Evolutionary conservation across 129 eudicot genomes (phyloP), one percentile per base, ranked within the genome.

Genomic region (Arctium lappa): DNA sequence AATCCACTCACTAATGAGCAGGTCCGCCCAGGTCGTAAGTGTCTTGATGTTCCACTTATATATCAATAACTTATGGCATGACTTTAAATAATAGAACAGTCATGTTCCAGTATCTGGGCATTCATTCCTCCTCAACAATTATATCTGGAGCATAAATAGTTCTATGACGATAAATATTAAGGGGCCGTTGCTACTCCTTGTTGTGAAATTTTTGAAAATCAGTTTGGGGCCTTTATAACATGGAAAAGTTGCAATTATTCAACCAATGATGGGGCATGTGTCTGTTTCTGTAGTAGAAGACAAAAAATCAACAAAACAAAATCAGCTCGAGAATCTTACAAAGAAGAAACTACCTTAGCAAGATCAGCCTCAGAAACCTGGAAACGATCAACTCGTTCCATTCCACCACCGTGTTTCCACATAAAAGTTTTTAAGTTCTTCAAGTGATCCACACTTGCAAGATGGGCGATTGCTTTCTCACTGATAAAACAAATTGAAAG

Each of bases 391-490:
- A 90, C 66, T 30, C 83, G 86, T 71, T 91, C 90, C 97, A 88
- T 92, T 42, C 83, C 91, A 77, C 94, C 99, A 66, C 99, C 99
- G 30, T 95, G 79, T 62, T 90, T 95, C 99, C 99, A 95, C 85
- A 95, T 68, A 60, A 95, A 95, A 71, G 86, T 78, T 90, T 95
- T 93, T 30, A 91, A 75, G 81, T 87, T 89, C 84, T 86, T 91
- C 88, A 92, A 66, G 83, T 95, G 99, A 72, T 87, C 94, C 15
- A 22, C 87, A 81, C 97, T 91, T 32, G 97, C 94, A 79, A 95
- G 89, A 89, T 95, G 97, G 60, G 69, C 74, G 53, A 95, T 91
- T 1, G 87, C 97, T 77, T 91, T 93, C 38, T 82, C 94, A 86
- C 99, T 95, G 88, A 29, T 80, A 85, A 13, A 70, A 75, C 60